A percentile compares a stretch with the other conserved stretches of the same genome.
These are phyloP conservation scores for Asclepias syriaca DNA, from an alignment of 257 asterid genomes.

Conservation along the genomic window DNA sequence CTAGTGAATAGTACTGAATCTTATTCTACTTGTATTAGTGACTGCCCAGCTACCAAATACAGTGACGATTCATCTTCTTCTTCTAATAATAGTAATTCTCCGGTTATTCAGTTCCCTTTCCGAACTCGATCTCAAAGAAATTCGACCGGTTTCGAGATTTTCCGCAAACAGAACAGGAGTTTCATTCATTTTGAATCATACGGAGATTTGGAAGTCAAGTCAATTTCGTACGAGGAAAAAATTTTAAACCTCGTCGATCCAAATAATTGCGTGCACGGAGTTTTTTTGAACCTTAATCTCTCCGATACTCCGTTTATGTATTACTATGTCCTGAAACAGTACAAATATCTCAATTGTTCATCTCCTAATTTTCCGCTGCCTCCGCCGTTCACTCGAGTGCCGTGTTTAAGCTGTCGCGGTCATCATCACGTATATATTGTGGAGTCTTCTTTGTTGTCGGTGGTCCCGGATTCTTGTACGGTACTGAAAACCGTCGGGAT, in stretches of 20 bases:
- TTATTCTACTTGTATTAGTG: neutral
- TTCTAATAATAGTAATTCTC: neutral
- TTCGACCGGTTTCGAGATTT: conserved; percentile 21
- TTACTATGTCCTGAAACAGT: conserved; percentile 28
- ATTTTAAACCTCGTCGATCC: conserved; percentile 36
- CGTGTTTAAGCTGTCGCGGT: conserved; percentile 33
- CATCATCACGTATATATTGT: conserved; percentile 34
- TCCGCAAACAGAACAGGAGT: conserved; percentile 29
- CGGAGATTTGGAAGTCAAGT: conserved; percentile 37
- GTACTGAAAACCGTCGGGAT: conserved; percentile 28
- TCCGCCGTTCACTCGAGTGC: conserved; percentile 25
- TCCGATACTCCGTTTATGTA: conserved; percentile 40
- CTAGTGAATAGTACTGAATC: neutral
- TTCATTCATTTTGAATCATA: conserved; percentile 28
- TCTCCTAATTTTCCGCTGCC: conserved; percentile 3
- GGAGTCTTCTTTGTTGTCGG: conserved; percentile 18
- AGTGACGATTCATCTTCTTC: neutral
- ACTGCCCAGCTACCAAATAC: conserved; percentile 18
- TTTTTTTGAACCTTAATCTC: conserved; percentile 47
- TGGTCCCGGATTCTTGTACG: conserved; percentile 29
- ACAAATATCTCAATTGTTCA: conserved; percentile 45
- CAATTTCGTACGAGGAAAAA: conserved; percentile 27
- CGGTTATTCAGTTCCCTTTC: conserved; percentile 24
- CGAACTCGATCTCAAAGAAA: neutral
- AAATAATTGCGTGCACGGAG: conserved; percentile 38